Evolutionary conservation across 83 land plant species (phyloP).

Genomic region (Thuja plicata): DNA sequence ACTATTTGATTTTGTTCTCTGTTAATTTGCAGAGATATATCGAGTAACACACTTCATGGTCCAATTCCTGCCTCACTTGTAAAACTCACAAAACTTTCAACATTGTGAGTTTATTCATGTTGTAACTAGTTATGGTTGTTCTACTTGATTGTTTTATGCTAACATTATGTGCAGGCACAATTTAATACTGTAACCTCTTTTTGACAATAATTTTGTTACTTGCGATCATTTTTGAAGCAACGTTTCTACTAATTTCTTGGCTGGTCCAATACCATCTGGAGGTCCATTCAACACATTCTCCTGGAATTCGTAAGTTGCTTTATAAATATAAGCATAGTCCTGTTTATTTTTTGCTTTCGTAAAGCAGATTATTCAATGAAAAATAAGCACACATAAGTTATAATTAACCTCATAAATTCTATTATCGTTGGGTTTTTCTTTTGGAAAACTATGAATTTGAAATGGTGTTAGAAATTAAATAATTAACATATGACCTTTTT

Average conservation of each 20-base stretch:
- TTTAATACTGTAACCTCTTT: neutral
- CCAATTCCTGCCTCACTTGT: conserved; percentile 57
- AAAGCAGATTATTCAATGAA: neutral
- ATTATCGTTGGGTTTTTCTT: neutral
- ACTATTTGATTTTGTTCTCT: neutral
- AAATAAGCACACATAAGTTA: no score
- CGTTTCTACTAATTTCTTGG: conserved; percentile 60
- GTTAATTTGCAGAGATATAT: conserved; percentile 46
- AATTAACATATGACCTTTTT: neutral
- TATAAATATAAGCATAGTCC: neutral
- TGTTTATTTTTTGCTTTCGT: neutral
- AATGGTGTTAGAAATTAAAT: no score
- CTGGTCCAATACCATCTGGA: conserved; percentile 53
- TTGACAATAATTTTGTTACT: neutral
- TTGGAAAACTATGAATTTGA: neutral
- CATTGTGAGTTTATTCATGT: conserved; percentile 37
- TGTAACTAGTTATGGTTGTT: neutral
- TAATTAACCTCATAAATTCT: neutral
- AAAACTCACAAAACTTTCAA: conserved; percentile 44
- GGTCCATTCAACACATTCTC: conserved; percentile 41
- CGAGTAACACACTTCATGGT: conserved; percentile 68
- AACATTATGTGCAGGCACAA: neutral
- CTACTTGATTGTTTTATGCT: neutral
- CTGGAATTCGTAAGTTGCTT: conserved; percentile 43
- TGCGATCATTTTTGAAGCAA: conserved; percentile 41